These are phyloP conservation scores for Strobilomyces echinocephalus DNA, from an alignment of 768 basidiomycete genomes.

Conservation along the genomic window DNA sequence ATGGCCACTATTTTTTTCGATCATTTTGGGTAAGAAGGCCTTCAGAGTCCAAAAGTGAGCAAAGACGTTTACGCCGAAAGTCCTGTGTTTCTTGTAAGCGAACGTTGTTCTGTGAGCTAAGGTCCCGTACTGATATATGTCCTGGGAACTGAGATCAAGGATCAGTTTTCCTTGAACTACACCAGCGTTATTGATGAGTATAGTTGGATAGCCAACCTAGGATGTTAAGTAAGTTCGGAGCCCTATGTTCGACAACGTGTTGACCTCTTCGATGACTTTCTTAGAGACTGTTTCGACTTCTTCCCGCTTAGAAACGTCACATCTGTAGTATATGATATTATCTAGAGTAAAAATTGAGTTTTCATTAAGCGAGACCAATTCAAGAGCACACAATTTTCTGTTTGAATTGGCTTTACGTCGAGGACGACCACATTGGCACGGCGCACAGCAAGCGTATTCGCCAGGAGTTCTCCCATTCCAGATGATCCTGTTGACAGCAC, in stretches of 20 bases:
- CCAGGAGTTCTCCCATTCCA: constrained; percentile 84
- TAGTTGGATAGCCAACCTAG: constrained; percentile 83
- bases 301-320: constrained; percentile 87
- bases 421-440: constrained; percentile 83
- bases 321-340: constrained; percentile 81
- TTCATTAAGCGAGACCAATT: background rate
- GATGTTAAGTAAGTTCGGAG: background rate
- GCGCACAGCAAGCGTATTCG: constrained; percentile 79
- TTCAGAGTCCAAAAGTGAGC: constrained; percentile 91
- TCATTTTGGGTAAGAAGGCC: constrained; percentile 87
- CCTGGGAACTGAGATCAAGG: constrained; percentile 70
- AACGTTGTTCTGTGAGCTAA: constrained; percentile 31
- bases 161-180: constrained; percentile 87
- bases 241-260: constrained; percentile 1
- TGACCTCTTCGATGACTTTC: constrained; percentile 72
- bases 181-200: constrained; percentile 93
- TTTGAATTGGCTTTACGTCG: constrained; percentile 72
- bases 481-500: constrained; percentile 59
- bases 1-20: constrained; percentile 75
- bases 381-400: constrained; percentile 61
- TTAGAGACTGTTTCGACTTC: constrained; percentile 75
- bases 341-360: constrained; percentile 37
- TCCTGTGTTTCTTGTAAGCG: constrained; percentile 36
- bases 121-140: constrained; percentile 79
- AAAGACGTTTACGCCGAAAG: constrained; percentile 83